A percentile compares a stretch with the other conserved stretches of the same genome.
These are phyloP conservation scores for Parietaria judaica DNA, from an alignment of 306 rosid species.

Conservation along the genomic window DNA sequence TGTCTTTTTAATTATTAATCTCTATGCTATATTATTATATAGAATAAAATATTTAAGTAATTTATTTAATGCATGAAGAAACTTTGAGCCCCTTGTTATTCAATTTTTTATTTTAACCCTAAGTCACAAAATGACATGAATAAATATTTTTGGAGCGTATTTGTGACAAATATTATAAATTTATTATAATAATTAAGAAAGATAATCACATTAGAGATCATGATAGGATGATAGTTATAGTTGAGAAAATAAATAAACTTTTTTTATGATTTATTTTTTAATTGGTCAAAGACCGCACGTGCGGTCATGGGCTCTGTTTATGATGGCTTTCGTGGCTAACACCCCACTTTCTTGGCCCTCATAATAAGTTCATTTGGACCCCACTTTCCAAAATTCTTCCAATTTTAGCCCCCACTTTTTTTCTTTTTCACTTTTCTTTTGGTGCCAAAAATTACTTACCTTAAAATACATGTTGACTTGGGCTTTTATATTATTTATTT, in stretches of 20 bases:
- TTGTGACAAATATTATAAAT: no score
- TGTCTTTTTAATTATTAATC: no score
- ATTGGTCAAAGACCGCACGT: slow-evolving; percentile 44
- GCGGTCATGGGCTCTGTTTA: slow-evolving; percentile 32
- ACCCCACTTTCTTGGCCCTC: slow-evolving; percentile 8
- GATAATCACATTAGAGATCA: no score
- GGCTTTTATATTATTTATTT: background rate
- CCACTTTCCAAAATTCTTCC: slow-evolving; percentile 2
- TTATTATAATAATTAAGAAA: no score
- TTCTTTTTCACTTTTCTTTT: background rate
- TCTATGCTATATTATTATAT: no score
- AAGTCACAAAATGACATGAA: background rate
- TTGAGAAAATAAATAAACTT: slow-evolving; percentile 5
- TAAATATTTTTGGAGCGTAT: background rate
- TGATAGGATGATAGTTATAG: slow-evolving; percentile 4
- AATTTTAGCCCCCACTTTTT: slow-evolving; percentile 21
- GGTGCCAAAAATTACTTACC: background rate
- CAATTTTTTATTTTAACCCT: no score
- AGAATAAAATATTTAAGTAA: no score
- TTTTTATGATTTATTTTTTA: background rate
- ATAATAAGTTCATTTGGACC: background rate
- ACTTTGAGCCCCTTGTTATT: no score
- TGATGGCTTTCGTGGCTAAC: slow-evolving; percentile 36
- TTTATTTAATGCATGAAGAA: no score
- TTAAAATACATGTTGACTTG: background rate